phyloP scores from a whole-genome alignment of 2,329 filamentous ascomycete species.

The Bipolaris oryzae region DNA sequence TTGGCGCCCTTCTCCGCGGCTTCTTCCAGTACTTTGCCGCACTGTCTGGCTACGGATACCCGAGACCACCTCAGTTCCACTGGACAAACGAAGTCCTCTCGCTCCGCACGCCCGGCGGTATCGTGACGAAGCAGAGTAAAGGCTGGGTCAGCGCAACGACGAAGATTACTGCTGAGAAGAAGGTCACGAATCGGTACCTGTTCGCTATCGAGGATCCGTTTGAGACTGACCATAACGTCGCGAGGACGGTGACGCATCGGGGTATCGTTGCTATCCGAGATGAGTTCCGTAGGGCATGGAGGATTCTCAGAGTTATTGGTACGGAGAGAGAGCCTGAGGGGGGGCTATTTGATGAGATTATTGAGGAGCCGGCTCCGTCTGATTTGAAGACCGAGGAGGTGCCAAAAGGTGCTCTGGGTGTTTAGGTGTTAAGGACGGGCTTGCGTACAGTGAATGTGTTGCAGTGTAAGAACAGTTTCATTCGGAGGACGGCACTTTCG shows the following conservation, averaged over 20 bases:
- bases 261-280: constrained; percentile 82
- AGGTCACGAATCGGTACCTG: constrained; percentile 79
- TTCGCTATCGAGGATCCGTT: constrained; percentile 94
- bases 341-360: constrained; percentile 45
- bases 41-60: constrained; percentile 42
- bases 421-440: background rate
- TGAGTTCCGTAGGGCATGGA: constrained; percentile 81
- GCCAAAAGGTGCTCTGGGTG: background rate
- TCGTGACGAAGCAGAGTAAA: constrained; percentile 76
- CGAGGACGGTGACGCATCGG: constrained; percentile 80
- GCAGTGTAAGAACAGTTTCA: background rate
- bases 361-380: constrained; percentile 24
- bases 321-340: constrained; percentile 36
- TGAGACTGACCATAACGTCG: constrained; percentile 86
- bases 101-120: constrained; percentile 71
- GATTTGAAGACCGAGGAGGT: constrained; percentile 6
- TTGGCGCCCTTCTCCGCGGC: constrained; percentile 75
- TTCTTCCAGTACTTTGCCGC: constrained; percentile 90
- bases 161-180: constrained; percentile 65
- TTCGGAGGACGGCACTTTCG: background rate
- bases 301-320: constrained; percentile 56
- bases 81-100: constrained; percentile 84
- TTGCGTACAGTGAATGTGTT: background rate
- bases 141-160: constrained; percentile 87
- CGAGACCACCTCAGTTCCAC: constrained; percentile 66